Evolutionary conservation across 768 basidiomycete species (phyloP).

Genomic region (Piloderma croceum): DNA sequence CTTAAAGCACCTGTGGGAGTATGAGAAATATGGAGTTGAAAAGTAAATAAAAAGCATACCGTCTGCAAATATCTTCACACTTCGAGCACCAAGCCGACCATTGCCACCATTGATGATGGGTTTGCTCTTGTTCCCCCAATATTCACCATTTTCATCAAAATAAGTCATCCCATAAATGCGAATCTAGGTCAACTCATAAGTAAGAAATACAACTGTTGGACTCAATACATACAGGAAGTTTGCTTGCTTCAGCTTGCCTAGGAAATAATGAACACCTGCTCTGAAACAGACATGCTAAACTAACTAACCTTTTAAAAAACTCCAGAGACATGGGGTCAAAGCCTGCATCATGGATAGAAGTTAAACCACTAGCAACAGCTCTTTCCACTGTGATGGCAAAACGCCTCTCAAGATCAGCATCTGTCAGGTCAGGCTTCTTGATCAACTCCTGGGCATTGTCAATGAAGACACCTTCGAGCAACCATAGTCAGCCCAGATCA

Average conservation of each 20-base stretch:
- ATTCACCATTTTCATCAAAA: constrained; percentile 59
- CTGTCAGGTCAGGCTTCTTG: constrained; percentile 55
- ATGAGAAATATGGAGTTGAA: constrained; percentile 1
- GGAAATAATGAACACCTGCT: background rate
- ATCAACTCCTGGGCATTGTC: constrained; percentile 85
- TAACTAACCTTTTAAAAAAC: constrained; percentile 62
- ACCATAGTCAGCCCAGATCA: background rate
- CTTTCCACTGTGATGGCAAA: constrained; percentile 62
- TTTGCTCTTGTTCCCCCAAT: constrained; percentile 65
- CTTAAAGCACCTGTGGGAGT: constrained; percentile 66
- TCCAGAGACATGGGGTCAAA: constrained; percentile 61
- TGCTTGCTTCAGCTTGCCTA: constrained; percentile 57
- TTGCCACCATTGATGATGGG: constrained; percentile 54
- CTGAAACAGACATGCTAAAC: constrained; percentile 7
- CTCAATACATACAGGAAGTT: constrained; percentile 60
- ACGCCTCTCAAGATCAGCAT: constrained; percentile 52
- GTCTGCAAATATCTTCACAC: constrained; percentile 75
- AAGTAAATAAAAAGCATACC: constrained; percentile 19
- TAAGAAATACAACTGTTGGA: constrained; percentile 9
- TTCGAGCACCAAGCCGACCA: constrained; percentile 62
- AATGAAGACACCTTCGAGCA: constrained; percentile 56
- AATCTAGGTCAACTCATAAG: constrained; percentile 37
- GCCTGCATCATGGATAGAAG: constrained; percentile 84
- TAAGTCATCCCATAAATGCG: constrained; percentile 75
- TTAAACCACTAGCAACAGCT: constrained; percentile 68